Percentiles rank a stretch among this genome's conserved stretches.
Evolutionary conservation across 106 monocot species (phyloP).

Genomic region (Hemerocallis citrina): DNA sequence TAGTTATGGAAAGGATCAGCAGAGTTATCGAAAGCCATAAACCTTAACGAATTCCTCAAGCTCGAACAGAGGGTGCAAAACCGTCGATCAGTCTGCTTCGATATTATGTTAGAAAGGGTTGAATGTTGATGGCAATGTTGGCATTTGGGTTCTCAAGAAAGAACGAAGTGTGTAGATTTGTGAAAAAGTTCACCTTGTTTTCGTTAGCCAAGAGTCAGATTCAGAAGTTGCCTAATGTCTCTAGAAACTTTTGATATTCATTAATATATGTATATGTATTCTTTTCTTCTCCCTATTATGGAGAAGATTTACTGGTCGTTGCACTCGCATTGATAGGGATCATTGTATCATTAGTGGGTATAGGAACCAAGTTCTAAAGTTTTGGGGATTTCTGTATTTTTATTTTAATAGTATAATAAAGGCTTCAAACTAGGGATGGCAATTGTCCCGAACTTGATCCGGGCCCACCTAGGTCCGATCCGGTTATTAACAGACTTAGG

Average conservation of each 20-base stretch:
- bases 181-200: not conserved
- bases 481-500: too few relatives aligned
- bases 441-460: too few relatives aligned
- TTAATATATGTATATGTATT: not conserved
- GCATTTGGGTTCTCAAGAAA: not conserved
- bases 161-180: not conserved
- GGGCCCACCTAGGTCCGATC: too few relatives aligned
- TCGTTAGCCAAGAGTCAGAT: not conserved
- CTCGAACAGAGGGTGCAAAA: not conserved
- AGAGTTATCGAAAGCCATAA: constrained; percentile 24
- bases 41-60: not conserved
- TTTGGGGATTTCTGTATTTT: too few relatives aligned
- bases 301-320: not conserved
- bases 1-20: constrained; percentile 74
- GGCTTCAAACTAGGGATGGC: too few relatives aligned
- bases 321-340: too few relatives aligned
- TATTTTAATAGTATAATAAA: too few relatives aligned
- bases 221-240: not conserved
- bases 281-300: constrained; percentile 3
- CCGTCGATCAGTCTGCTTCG: not conserved
- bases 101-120: not conserved
- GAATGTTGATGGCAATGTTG: not conserved
- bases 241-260: not conserved
- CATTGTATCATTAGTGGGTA: not conserved
- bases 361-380: too few relatives aligned